Evolutionary conservation across 805 yeast species (phyloP).

Genomic region (Huiozyma sinensis): DNA sequence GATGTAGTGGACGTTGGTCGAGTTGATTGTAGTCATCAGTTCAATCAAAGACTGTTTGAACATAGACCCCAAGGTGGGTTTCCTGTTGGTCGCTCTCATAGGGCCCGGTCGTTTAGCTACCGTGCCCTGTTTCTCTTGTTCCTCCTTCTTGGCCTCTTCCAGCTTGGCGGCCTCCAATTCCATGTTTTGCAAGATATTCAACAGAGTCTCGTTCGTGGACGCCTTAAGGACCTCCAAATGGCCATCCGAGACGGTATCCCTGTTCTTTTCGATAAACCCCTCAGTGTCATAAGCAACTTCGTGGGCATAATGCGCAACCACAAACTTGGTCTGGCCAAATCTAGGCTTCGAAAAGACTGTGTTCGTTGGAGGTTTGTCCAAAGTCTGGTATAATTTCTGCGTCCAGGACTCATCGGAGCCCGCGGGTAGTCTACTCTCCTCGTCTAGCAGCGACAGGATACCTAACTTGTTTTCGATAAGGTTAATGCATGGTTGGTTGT

Average conservation of each 20-base stretch:
- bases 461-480: constrained; percentile 86
- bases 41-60: constrained; percentile 88
- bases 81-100: constrained; percentile 43
- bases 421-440: constrained; percentile 88
- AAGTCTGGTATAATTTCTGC: constrained; percentile 75
- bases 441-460: constrained; percentile 78
- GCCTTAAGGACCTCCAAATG: constrained; percentile 74
- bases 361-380: constrained; percentile 67
- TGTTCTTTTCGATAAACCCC: constrained; percentile 92
- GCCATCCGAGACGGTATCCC: constrained; percentile 96
- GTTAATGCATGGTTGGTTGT: constrained; percentile 92
- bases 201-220: constrained; percentile 55
- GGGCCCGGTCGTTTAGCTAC: constrained; percentile 30
- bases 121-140: constrained; percentile 19
- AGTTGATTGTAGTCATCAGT: constrained; percentile 82
- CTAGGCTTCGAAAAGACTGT: constrained; percentile 84
- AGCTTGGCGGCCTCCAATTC: constrained; percentile 43
- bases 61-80: constrained; percentile 91
- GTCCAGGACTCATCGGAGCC: constrained; percentile 91
- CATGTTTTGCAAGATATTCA: constrained; percentile 51
- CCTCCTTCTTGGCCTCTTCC: constrained; percentile 30
- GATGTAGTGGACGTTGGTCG: constrained; percentile 92
- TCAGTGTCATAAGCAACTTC: constrained; percentile 88
- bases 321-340: constrained; percentile 83
- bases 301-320: constrained; percentile 87